A percentile compares a stretch with the other conserved stretches of the same genome.
Evolutionary conservation across 2,329 filamentous ascomycete species (phyloP).

Genomic region (Xylariomycetidae sp.): DNA sequence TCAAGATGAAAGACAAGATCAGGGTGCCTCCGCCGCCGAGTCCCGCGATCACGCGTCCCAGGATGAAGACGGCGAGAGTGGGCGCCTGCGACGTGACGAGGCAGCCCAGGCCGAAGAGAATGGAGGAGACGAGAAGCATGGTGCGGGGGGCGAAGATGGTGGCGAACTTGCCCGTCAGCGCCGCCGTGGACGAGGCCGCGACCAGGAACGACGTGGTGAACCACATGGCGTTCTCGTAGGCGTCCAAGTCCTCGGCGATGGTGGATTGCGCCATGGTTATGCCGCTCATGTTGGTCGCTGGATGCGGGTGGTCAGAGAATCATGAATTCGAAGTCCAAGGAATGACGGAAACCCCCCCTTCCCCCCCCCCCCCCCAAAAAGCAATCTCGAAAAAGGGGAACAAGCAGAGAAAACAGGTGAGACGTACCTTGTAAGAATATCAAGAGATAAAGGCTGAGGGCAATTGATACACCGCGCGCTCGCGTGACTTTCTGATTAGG

Average conservation of each 20-base stretch:
- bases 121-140: conserved; percentile 59
- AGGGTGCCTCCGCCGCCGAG: conserved; percentile 68
- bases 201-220: conserved; percentile 74
- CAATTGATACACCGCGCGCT: conserved; percentile 39
- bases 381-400: no score
- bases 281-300: conserved; percentile 68
- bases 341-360: no score
- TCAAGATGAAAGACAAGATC: conserved; percentile 68
- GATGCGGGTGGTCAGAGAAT: not conserved
- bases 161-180: conserved; percentile 66
- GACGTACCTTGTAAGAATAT: conserved; percentile 55
- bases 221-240: conserved; percentile 72
- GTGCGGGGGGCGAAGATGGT: conserved; percentile 67
- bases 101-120: conserved; percentile 56
- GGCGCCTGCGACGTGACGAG: conserved; percentile 59
- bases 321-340: no score
- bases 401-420: no score
- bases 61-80: conserved; percentile 58
- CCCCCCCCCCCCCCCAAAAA: no score
- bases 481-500: conserved; percentile 26
- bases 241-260: conserved; percentile 70
- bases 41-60: conserved; percentile 65
- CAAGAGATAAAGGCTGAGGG: conserved; percentile 48
- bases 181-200: conserved; percentile 57
- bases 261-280: conserved; percentile 76